phyloP scores from a whole-genome alignment of 208 protist genomes.

The Angomonas deanei region DNA sequence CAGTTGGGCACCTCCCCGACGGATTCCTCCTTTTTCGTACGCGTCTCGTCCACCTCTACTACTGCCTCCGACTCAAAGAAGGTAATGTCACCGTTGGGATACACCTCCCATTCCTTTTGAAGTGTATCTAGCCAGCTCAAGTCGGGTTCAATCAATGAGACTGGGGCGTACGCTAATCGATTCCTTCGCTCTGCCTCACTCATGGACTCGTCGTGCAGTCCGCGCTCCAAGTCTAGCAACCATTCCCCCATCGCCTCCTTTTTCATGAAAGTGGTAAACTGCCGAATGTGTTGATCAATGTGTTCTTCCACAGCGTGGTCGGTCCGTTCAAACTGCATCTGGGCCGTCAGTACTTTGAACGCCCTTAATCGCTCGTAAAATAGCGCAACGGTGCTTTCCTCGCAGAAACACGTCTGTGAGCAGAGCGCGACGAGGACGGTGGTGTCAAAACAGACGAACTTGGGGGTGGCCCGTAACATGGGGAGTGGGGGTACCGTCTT shows the following conservation, averaged over 20 bases:
- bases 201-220: neutral
- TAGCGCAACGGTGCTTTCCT: conserved; percentile 7
- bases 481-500: conserved; percentile 11
- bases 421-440: conserved; percentile 70
- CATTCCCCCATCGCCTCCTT: conserved; percentile 3
- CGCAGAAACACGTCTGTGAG: conserved; percentile 51
- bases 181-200: neutral
- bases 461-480: neutral
- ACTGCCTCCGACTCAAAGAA: neutral
- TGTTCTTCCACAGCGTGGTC: conserved; percentile 23
- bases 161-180: neutral
- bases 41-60: neutral
- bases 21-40: neutral
- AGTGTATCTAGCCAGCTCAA: conserved; percentile 12
- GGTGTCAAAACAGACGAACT: conserved; percentile 61
- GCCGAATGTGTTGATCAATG: conserved; percentile 34
- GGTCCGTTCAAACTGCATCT: conserved; percentile 34
- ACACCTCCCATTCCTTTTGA: neutral
- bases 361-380: conserved; percentile 18
- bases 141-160: conserved; percentile 3
- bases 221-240: conserved; percentile 11
- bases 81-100: neutral
- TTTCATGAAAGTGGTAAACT: conserved; percentile 26
- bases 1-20: conserved; percentile 35
- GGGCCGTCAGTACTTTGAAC: conserved; percentile 49